A percentile compares a stretch with the other conserved stretches of the same genome.
These are phyloP conservation scores for Rhododendron kiyosumense DNA, from an alignment of 148 eudicot genomes.

Conservation along the genomic window DNA sequence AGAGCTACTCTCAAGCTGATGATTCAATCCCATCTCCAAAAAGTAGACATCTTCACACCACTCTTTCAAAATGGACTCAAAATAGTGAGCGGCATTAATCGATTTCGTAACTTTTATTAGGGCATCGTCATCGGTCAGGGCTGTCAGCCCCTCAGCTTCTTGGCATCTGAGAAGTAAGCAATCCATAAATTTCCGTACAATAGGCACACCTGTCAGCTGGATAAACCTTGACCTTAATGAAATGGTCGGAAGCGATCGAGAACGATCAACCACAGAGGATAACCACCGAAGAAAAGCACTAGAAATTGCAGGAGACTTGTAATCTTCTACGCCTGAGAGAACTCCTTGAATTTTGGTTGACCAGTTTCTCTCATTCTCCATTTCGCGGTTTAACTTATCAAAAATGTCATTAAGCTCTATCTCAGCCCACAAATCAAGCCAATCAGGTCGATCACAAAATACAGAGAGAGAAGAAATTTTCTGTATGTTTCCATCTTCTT, in stretches of 20 bases:
- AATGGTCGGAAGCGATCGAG: conserved; percentile 63
- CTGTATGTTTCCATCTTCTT: conserved; percentile 55
- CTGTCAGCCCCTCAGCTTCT: conserved; percentile 96
- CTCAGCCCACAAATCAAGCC: conserved; percentile 91
- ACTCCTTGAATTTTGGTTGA: conserved; percentile 30
- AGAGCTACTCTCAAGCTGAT: conserved; percentile 19
- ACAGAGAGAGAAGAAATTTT: conserved; percentile 71
- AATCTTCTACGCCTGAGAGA: conserved; percentile 55
- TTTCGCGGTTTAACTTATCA: conserved; percentile 52
- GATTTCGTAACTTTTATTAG: conserved; percentile 65
- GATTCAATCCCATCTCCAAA: conserved; percentile 63
- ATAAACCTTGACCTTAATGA: conserved; percentile 60
- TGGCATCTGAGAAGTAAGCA: conserved; percentile 54
- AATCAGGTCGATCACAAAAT: conserved; percentile 91
- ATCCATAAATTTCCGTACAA: conserved; percentile 45
- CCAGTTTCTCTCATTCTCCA: conserved; percentile 79
- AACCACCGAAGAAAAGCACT: conserved; percentile 44
- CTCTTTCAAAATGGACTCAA: conserved; percentile 58
- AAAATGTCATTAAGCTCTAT: conserved; percentile 61
- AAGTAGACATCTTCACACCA: conserved; percentile 91
- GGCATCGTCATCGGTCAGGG: conserved; percentile 76
- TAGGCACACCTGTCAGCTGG: conserved; percentile 47
- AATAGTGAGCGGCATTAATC: conserved; percentile 54
- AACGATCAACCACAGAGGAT: conserved; percentile 73
- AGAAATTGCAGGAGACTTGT: conserved; percentile 64